Evolutionary conservation across 1,139 yeast species (phyloP), one percentile per base, ranked within the genome.

Genomic region (Scheffersomyces cryptocercus): DNA sequence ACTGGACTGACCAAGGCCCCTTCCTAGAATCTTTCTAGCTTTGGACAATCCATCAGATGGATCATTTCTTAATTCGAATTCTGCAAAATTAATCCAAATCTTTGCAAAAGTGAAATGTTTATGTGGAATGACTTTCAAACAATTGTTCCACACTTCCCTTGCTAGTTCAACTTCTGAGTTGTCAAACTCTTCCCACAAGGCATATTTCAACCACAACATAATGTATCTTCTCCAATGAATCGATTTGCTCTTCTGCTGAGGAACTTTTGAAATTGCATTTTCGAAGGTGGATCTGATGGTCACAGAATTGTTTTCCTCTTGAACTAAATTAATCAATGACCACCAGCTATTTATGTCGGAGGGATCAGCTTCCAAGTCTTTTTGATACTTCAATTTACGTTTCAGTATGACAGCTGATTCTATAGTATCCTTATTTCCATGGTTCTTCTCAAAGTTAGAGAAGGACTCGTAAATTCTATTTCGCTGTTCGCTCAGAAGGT

Each of bases 261-360:
- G 81, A 2, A 48, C 44, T 3, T 59, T 48, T 0, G 63, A 50
- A 1, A 79, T 61, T 0, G 88, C 79, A 7, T 73, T 62, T 43
- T 79, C 81, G 54, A 75, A 83, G 1, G 68, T 42, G 8, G 34
- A 29, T 24, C 45, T 29, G 8, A 47, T 35, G 9, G 40, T 42
- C 8, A 20, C 41, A 16, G 14, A 12, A 12, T 43, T 42, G 3
- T 35, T 35, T 31, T 15, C 46, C 43, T 28, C 36, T 38, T 47
- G 38, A 2, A 45, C 36, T 30, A 52, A 24, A 15, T 76, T 73
- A 2, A 88, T 53, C 52, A 84, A 83, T 0, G 80, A 62, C 89
- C 96, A 89, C 97, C 97, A 90, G 0, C 82, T 67, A 56, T 86
- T 95, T 60, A 81, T 84, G 62, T 88, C 88, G 1, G 50, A 39